A percentile compares a stretch with the other conserved stretches of the same genome.
Evolutionary conservation across 106 monocot genomes (phyloP).

Genomic region (Chionographis japonica): DNA sequence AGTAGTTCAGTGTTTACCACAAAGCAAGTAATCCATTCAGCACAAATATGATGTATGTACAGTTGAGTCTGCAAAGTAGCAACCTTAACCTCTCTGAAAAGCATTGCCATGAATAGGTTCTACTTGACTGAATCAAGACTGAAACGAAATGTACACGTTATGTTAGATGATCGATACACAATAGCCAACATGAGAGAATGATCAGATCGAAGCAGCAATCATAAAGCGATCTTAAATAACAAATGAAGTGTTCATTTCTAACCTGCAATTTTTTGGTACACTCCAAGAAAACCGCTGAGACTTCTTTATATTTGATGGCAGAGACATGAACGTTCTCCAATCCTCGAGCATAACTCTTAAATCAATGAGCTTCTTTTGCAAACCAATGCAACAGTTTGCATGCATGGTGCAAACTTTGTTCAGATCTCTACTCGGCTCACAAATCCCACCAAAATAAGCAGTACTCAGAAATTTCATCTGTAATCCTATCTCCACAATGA

Average conservation of each 20-base stretch:
- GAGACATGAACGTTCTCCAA: conserved; percentile 14
- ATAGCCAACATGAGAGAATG: too few relatives aligned
- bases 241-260: background rate
- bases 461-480: conserved; percentile 11
- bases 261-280: conserved; percentile 20
- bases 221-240: too few relatives aligned
- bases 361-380: conserved; percentile 12
- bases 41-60: too few relatives aligned
- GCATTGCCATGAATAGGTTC: too few relatives aligned
- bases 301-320: conserved; percentile 1
- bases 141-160: too few relatives aligned
- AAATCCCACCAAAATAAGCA: conserved; percentile 13
- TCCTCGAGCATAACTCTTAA: conserved; percentile 10
- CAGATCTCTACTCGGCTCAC: conserved; percentile 14
- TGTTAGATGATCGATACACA: too few relatives aligned
- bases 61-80: too few relatives aligned
- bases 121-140: too few relatives aligned
- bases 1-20: too few relatives aligned
- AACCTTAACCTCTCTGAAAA: too few relatives aligned
- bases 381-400: conserved; percentile 20
- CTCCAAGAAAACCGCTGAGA: conserved; percentile 7
- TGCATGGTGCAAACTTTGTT: conserved; percentile 18
- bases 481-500: background rate
- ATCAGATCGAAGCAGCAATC: too few relatives aligned
- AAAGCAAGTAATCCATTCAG: too few relatives aligned